These are phyloP conservation scores for Monilinia aucupariae DNA, from an alignment of 2,329 filamentous ascomycete genomes.

Conservation along the genomic window DNA sequence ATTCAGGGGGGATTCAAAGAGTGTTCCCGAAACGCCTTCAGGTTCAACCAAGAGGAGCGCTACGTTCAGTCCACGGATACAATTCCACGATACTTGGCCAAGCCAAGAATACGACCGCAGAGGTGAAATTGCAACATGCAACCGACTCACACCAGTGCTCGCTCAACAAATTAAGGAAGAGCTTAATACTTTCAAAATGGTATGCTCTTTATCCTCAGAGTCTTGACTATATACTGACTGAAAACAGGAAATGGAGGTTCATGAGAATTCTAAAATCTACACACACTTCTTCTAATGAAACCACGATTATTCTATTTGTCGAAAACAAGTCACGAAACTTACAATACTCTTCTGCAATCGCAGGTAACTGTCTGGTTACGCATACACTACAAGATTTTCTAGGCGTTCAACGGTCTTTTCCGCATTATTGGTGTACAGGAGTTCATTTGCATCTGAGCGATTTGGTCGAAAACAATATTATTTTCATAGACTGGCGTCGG, in stretches of 20 bases:
- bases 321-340: conserved; percentile 16
- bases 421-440: conserved; percentile 36
- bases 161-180: conserved; percentile 99
- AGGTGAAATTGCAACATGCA: conserved; percentile 95
- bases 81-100: conserved; percentile 96
- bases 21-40: conserved; percentile 72
- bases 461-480: conserved; percentile 31
- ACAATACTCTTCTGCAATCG: conserved; percentile 21
- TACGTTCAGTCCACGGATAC: conserved; percentile 84
- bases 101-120: conserved; percentile 92
- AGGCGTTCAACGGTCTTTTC: conserved; percentile 30
- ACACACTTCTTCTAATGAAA: conserved; percentile 95
- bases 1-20: conserved; percentile 70
- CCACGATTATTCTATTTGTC: conserved; percentile 28
- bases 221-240: conserved; percentile 38
- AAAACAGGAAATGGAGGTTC: conserved; percentile 96
- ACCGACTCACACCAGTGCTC: conserved; percentile 90
- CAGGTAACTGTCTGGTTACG: conserved; percentile 29
- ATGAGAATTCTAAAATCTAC: conserved; percentile 97
- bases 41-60: conserved; percentile 54
- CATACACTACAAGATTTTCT: conserved; percentile 29
- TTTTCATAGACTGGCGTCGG: conserved; percentile 35
- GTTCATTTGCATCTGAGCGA: conserved; percentile 35
- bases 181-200: conserved; percentile 99
- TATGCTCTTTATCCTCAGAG: conserved; percentile 42